phyloP scores from a whole-genome alignment of 192 early-diverging fungal species.

The Linderina pennispora region DNA sequence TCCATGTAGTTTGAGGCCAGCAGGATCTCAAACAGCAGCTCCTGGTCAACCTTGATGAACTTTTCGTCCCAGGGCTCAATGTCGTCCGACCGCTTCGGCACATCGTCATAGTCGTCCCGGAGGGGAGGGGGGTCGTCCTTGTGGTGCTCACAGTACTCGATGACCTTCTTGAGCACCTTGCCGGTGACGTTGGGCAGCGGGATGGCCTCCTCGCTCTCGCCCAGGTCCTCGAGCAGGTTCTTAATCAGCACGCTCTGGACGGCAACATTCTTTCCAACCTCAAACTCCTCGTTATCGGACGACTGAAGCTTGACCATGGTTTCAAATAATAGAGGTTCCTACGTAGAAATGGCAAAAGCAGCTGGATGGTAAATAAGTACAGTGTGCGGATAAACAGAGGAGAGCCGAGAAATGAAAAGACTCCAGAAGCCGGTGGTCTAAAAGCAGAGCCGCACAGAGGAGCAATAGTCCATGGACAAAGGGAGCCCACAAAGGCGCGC shows the following conservation, averaged over 20 bases:
- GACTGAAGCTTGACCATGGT: conserved; percentile 53
- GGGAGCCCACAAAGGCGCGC: no score
- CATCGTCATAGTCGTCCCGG: conserved; percentile 45
- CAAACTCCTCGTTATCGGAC: conserved; percentile 58
- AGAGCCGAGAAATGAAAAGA: no score
- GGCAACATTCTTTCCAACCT: conserved; percentile 61
- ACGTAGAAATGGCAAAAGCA: no score
- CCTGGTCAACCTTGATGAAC: conserved; percentile 74
- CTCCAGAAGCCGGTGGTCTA: no score
- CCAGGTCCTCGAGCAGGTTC: conserved; percentile 77
- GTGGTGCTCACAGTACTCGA: conserved; percentile 81
- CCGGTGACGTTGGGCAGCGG: conserved; percentile 73
- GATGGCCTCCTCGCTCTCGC: conserved; percentile 60
- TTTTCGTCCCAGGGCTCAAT: conserved; percentile 77
- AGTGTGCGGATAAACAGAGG: no score
- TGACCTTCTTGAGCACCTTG: conserved; percentile 71
- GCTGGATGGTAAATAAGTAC: no score
- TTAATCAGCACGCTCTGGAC: conserved; percentile 70
- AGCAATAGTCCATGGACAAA: no score
- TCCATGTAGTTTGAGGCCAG: conserved; percentile 89
- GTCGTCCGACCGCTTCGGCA: conserved; percentile 59
- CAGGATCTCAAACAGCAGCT: conserved; percentile 76
- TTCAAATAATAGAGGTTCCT: background rate
- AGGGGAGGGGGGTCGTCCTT: conserved; percentile 58
- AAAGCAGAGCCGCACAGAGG: no score